These are phyloP conservation scores for Phalaenopsis aphrodite DNA, from an alignment of 106 monocot genomes.

Conservation along the genomic window DNA sequence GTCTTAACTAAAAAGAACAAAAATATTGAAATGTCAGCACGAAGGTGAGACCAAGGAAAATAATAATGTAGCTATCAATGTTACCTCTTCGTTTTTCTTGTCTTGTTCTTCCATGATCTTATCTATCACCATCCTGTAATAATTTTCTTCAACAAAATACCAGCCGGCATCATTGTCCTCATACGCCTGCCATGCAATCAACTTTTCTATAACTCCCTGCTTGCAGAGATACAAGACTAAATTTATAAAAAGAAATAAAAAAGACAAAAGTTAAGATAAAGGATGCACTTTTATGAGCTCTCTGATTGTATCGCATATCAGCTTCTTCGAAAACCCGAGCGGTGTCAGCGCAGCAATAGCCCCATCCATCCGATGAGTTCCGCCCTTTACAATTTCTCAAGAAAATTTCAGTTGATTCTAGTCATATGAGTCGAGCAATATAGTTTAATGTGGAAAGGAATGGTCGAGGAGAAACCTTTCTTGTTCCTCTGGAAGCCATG, in stretches of 20 bases:
- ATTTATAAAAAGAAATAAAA: too few relatives aligned
- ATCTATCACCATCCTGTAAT: conserved; percentile 6
- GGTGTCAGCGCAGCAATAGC: conserved; percentile 1
- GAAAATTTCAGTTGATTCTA: neutral
- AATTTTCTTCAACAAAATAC: conserved; percentile 10
- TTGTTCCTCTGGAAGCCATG: neutral
- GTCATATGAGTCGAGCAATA: neutral
- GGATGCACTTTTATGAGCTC: neutral
- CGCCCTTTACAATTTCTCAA: neutral
- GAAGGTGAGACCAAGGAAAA: neutral
- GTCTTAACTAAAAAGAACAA: neutral
- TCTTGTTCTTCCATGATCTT: conserved; percentile 6
- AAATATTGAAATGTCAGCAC: neutral
- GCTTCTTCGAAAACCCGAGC: neutral
- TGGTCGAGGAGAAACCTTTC: neutral
- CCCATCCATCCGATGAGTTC: conserved; percentile 7
- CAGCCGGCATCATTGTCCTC: conserved; percentile 5
- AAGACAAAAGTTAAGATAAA: neutral
- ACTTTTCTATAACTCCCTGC: neutral
- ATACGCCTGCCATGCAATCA: neutral
- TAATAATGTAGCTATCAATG: neutral
- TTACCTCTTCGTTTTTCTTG: neutral
- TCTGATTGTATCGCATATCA: neutral
- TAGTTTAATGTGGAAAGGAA: neutral
- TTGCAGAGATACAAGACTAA: neutral